Conservation (phyloP, 2,329 filamentous ascomycete species). For the Amylocarpus encephaloides region DNA sequence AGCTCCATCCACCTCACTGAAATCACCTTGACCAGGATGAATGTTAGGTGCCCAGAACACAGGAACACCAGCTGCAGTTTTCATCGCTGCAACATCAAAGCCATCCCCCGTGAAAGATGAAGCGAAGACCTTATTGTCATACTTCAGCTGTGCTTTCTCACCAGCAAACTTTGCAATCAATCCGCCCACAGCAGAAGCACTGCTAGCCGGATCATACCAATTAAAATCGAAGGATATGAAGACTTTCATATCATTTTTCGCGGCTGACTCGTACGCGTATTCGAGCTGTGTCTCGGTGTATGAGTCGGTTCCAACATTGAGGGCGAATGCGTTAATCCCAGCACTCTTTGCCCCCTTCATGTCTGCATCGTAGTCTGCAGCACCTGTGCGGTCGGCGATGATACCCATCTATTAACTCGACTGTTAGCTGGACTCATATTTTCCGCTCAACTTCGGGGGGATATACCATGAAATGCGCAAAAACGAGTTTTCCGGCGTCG, state of each 20-base stretch:
- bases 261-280: conserved; percentile 27
- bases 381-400: conserved; percentile 15
- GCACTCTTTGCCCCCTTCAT: conserved; percentile 23
- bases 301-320: conserved; percentile 30
- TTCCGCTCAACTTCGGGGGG: background rate
- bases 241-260: conserved; percentile 27
- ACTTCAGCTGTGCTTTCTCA: conserved; percentile 32
- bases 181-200: conserved; percentile 20
- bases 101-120: conserved; percentile 48
- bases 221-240: conserved; percentile 33
- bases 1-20: conserved; percentile 18
- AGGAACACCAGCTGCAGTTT: conserved; percentile 22
- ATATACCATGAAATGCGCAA: conserved; percentile 20
- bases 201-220: conserved; percentile 13
- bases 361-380: conserved; percentile 18
- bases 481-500: conserved; percentile 10
- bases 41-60: conserved; percentile 24
- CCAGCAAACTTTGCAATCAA: conserved; percentile 27
- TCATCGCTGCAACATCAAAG: conserved; percentile 34
- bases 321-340: conserved; percentile 33
- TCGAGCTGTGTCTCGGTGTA: conserved; percentile 29
- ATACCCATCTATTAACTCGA: conserved; percentile 16
- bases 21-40: conserved; percentile 16
- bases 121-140: conserved; percentile 32
- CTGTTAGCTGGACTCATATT: background rate